Percentiles rank a stretch among this genome's conserved stretches.
Conservation (phyloP, 805 yeast species). For the Nakazawaea anatomiae region DNA sequence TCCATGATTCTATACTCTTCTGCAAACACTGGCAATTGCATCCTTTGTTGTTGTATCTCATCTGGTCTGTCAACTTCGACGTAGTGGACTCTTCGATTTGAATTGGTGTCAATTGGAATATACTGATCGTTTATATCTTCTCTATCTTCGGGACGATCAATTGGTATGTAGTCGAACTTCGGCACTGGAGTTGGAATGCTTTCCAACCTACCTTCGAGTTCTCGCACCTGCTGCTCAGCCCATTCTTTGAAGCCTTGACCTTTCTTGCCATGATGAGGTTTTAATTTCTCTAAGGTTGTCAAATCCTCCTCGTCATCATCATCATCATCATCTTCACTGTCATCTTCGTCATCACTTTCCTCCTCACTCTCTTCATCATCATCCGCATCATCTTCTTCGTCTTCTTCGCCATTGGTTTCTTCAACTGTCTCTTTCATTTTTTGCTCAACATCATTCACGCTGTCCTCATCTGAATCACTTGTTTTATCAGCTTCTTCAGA, state of each 20-base stretch:
- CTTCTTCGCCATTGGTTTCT: conserved; percentile 19
- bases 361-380: conserved; percentile 24
- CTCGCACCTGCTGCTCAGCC: conserved; percentile 73
- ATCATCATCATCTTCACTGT: conserved; percentile 24
- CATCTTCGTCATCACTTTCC: conserved; percentile 25
- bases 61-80: conserved; percentile 63
- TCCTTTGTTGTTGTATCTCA: conserved; percentile 61
- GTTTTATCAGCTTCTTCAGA: conserved; percentile 5
- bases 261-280: conserved; percentile 37
- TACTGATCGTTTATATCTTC: conserved; percentile 60
- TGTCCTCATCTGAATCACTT: conserved; percentile 13
- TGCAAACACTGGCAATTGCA: conserved; percentile 78
- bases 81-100: conserved; percentile 55
- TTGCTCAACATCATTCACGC: conserved; percentile 10
- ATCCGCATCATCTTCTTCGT: conserved; percentile 19
- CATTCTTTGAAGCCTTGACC: conserved; percentile 77
- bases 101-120: conserved; percentile 49
- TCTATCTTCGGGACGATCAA: conserved; percentile 63
- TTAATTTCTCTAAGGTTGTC: conserved; percentile 23
- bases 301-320: conserved; percentile 27
- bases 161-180: conserved; percentile 50
- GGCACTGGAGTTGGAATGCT: conserved; percentile 39
- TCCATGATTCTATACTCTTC: conserved; percentile 96
- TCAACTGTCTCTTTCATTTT: conserved; percentile 21
- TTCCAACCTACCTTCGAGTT: conserved; percentile 54